Percentiles rank a stretch among this genome's conserved stretches.
phyloP scores from a whole-genome alignment of 2,329 filamentous ascomycete species.

The Calycina herbarum region DNA sequence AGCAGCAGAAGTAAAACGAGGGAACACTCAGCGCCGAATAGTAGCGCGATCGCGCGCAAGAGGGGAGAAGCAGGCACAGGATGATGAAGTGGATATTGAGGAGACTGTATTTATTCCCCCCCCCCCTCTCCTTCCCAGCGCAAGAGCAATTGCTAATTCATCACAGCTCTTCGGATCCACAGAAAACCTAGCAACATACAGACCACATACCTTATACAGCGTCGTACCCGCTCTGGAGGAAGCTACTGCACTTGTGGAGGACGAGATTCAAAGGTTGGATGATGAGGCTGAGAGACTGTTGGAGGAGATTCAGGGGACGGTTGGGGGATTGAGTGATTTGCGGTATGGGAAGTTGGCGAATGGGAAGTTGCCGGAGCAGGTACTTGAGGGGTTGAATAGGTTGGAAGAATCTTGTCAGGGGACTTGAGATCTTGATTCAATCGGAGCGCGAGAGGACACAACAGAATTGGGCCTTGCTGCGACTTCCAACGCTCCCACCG shows the following conservation, averaged over 20 bases:
- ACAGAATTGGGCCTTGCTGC: too few species aligned
- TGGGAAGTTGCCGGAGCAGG: conserved; percentile 61
- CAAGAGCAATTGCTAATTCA: background rate
- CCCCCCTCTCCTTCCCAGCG: background rate
- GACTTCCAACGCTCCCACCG: too few species aligned
- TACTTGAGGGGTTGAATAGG: conserved; percentile 64
- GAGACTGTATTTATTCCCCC: conserved; percentile 46
- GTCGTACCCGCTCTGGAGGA: conserved; percentile 69
- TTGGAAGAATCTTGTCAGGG: conserved; percentile 48
- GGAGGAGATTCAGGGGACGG: conserved; percentile 60
- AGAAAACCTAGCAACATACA: conserved; percentile 46
- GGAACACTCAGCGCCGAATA: conserved; percentile 57
- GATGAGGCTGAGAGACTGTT: conserved; percentile 62
- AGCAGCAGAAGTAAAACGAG: conserved; percentile 61
- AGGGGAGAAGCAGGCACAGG: conserved; percentile 55
- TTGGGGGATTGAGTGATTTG: conserved; percentile 77
- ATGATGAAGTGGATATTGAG: conserved; percentile 65
- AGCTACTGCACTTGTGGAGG: conserved; percentile 64
- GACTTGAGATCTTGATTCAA: conserved; percentile 13
- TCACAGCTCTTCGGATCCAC: conserved; percentile 58
- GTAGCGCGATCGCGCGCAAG: conserved; percentile 55
- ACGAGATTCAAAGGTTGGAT: conserved; percentile 65
- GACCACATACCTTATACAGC: conserved; percentile 60
- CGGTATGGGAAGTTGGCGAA: conserved; percentile 76
- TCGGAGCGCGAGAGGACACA: too few species aligned